A percentile compares a stretch with the other conserved stretches of the same genome.
phyloP scores from a whole-genome alignment of 352 stramenopile species.

The Globisporangium middletonii region DNA sequence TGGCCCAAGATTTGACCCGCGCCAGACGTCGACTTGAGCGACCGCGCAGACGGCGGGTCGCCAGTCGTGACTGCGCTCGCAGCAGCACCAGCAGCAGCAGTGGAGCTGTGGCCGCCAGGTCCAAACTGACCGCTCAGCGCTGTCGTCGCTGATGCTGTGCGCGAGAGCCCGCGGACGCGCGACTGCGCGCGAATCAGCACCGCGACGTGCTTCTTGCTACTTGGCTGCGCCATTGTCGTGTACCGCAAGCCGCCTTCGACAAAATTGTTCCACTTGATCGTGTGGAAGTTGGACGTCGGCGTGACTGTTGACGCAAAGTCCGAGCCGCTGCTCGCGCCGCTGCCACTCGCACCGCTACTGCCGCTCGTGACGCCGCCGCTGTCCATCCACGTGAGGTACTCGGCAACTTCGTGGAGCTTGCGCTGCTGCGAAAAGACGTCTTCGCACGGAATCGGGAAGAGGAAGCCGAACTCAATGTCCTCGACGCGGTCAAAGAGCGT shows the following conservation, averaged over 20 bases:
- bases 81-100: background rate
- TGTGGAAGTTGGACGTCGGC: constrained; percentile 70
- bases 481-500: constrained; percentile 57
- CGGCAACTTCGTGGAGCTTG: constrained; percentile 72
- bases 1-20: constrained; percentile 47
- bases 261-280: constrained; percentile 65
- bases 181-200: constrained; percentile 40
- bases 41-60: constrained; percentile 1
- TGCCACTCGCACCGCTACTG: constrained; percentile 9
- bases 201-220: constrained; percentile 59
- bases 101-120: background rate
- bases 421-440: constrained; percentile 74
- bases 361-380: constrained; percentile 1
- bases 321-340: constrained; percentile 6
- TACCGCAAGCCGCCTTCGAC: constrained; percentile 61
- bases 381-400: constrained; percentile 60
- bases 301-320: constrained; percentile 41
- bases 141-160: constrained; percentile 14
- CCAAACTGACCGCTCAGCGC: constrained; percentile 3
- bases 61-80: background rate
- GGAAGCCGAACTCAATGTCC: constrained; percentile 60
- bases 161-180: constrained; percentile 19
- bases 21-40: constrained; percentile 4
- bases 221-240: constrained; percentile 39
- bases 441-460: constrained; percentile 78